Evolutionary conservation across 202 grass and related monocot genomes (phyloP), one percentile per base, ranked within the genome.

Genomic region (Cymbopogon flexuosus): DNA sequence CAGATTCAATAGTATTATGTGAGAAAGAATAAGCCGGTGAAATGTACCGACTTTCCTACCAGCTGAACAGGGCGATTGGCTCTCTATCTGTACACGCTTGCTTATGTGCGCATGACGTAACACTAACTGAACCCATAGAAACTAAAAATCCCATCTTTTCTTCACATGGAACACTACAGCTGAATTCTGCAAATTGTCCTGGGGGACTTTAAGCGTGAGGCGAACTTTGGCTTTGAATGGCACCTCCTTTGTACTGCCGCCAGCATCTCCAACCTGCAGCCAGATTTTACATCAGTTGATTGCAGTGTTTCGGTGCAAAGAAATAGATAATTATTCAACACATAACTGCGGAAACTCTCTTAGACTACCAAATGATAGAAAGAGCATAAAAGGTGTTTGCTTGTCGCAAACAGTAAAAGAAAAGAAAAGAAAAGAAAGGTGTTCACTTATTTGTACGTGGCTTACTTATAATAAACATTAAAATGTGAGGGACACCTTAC

Each of bases 121-220:
- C 6, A 52, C 16, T 52, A 52, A 51, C 18, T 54, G 16, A 21
- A n/a, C 51, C 7, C 51, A 4, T 62, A 77, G 5, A 85, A 61
- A 18, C 66, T 93, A 94, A 68, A 99, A 91, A 62, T 99, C 96
- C 96, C 92, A 96, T 91, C 92, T 93, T 90, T 99, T 99, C 84
- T 99, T 99, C 68, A 99, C 87, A 62, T 82, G 88, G 52, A 99
- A 90, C 81, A 93, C 41, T 62, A 99, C 72, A n/a, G 75, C 65
- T 30, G 92, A 83, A 73, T 87, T 88, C 4, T 16, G 73, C 77
- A 93, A 69, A n/a, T 86, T 75, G 79, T 87, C 88, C 77, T 89
- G 90, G 9, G 90, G 88, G 5, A 91, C 83, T 83, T 93, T 87
- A 22, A 99, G 69, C 75, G 79, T 96, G 9, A 99, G 29, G 51